Conservation (phyloP, 2,329 filamentous ascomycete species). For the Alternaria alternata region DNA sequence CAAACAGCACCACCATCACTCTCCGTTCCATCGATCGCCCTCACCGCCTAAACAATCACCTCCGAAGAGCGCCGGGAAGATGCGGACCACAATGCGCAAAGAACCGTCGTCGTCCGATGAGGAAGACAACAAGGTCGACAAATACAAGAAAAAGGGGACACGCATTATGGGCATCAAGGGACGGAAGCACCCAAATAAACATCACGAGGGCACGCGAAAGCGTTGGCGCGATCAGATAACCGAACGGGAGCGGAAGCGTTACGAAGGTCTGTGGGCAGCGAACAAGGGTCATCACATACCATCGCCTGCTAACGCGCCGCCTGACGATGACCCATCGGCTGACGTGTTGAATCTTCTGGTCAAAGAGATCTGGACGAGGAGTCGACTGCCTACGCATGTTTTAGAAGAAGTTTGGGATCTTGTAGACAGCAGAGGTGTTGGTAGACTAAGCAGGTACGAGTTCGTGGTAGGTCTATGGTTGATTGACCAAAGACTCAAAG, state of each 20-base stretch:
- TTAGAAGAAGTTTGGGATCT: slow-evolving; percentile 80
- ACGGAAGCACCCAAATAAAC: slow-evolving; percentile 70
- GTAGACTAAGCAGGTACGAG: slow-evolving; percentile 70
- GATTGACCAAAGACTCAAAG: slow-evolving; percentile 80
- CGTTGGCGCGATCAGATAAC: slow-evolving; percentile 81
- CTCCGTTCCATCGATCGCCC: slow-evolving; percentile 49
- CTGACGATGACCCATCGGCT: slow-evolving; percentile 49
- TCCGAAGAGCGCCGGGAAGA: slow-evolving; percentile 56
- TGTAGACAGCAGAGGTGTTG: slow-evolving; percentile 66
- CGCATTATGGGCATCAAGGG: slow-evolving; percentile 59
- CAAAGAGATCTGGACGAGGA: slow-evolving; percentile 77
- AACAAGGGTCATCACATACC: slow-evolving; percentile 68
- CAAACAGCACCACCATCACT: slow-evolving; percentile 49
- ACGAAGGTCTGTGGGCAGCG: slow-evolving; percentile 85
- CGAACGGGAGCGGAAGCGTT: slow-evolving; percentile 75
- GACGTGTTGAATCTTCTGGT: slow-evolving; percentile 73
- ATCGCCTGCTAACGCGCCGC: slow-evolving; percentile 11
- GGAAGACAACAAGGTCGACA: slow-evolving; percentile 63
- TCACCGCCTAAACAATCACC: slow-evolving; percentile 50
- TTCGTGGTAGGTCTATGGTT: slow-evolving; percentile 87
- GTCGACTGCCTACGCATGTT: slow-evolving; percentile 71
- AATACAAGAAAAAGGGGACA: slow-evolving; percentile 63
- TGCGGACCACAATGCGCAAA: slow-evolving; percentile 73
- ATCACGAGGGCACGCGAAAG: slow-evolving; percentile 77
- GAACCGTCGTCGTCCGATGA: slow-evolving; percentile 50